These are phyloP conservation scores for Entoloma clypeatum DNA, from an alignment of 1,284 basidiomycete species.

Conservation along the genomic window DNA sequence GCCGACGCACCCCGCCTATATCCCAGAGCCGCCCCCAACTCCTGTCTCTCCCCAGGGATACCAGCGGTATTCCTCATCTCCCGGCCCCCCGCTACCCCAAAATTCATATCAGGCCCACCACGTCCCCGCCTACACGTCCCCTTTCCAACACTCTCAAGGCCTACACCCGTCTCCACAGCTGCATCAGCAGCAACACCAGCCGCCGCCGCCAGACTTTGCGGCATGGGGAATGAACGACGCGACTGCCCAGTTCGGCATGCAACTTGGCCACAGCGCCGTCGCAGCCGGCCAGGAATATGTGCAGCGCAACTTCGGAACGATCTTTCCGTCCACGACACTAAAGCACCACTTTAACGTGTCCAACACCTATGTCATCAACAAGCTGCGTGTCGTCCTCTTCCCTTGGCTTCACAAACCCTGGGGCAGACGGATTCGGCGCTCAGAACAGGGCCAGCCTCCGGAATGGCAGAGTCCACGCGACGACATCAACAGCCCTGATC, in stretches of 20 bases:
- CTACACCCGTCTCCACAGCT: constrained; percentile 30
- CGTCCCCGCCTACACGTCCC: constrained; percentile 37
- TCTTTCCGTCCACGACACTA: constrained; percentile 73
- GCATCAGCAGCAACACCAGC: constrained; percentile 19
- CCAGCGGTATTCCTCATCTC: constrained; percentile 69
- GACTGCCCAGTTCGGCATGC: constrained; percentile 95
- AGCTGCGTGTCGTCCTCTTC: constrained; percentile 88
- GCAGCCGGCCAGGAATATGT: constrained; percentile 95
- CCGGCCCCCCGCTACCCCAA: constrained; percentile 35
- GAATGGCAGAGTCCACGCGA: constrained; percentile 90
- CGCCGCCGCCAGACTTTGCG: constrained; percentile 48
- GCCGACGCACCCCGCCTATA: constrained; percentile 85
- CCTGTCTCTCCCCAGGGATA: constrained; percentile 74
- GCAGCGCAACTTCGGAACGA: constrained; percentile 85
- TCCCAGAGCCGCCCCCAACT: constrained; percentile 82
- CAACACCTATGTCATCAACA: constrained; percentile 92
- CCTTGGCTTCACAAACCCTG: constrained; percentile 93
- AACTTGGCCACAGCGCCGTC: constrained; percentile 90
- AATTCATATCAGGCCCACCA: constrained; percentile 32
- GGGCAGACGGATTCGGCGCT: constrained; percentile 61
- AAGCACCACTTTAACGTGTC: constrained; percentile 98
- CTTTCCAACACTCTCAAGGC: constrained; percentile 32
- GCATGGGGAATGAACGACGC: constrained; percentile 89
- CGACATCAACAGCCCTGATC: constrained; percentile 93
- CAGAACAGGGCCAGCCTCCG: constrained; percentile 58